Evolutionary conservation across 108 stramenopile species (phyloP).

Genomic region (Cyclotella baltica): DNA sequence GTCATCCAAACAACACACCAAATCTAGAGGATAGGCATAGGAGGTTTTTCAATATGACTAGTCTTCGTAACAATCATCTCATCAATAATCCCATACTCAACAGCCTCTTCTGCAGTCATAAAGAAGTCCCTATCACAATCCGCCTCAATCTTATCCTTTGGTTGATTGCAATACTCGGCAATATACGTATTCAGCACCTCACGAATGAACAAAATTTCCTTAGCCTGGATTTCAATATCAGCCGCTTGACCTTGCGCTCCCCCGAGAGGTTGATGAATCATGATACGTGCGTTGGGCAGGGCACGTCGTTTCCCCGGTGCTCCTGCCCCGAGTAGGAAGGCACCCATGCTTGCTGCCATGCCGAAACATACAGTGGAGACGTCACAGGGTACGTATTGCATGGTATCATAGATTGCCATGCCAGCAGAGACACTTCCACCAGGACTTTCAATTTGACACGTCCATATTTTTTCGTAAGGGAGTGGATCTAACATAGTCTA

Average conservation of each 20-base stretch:
- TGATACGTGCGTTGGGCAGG: slow-evolving; percentile 94
- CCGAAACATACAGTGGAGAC: slow-evolving; percentile 96
- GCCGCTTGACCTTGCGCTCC: slow-evolving; percentile 96
- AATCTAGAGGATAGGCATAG: slow-evolving; percentile 69
- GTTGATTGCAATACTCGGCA: slow-evolving; percentile 93
- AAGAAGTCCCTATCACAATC: slow-evolving; percentile 97
- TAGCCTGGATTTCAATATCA: slow-evolving; percentile 98
- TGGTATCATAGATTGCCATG: slow-evolving; percentile 97
- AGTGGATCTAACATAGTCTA: too few relatives aligned
- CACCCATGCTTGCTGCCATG: slow-evolving; percentile 98
- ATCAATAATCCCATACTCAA: slow-evolving; percentile 97
- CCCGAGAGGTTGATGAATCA: slow-evolving; percentile 99
- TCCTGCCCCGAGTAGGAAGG: slow-evolving; percentile 94
- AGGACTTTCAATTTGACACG: too few relatives aligned
- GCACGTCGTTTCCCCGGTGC: slow-evolving; percentile 88
- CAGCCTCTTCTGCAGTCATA: slow-evolving; percentile 96
- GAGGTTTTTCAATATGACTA: slow-evolving; percentile 80
- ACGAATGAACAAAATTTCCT: slow-evolving; percentile 95
- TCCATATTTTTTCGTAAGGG: too few relatives aligned
- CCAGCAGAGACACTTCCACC: slow-evolving; percentile 91
- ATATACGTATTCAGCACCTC: slow-evolving; percentile 92
- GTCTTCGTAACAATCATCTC: slow-evolving; percentile 96
- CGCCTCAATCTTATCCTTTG: slow-evolving; percentile 93
- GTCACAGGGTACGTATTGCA: slow-evolving; percentile 98
- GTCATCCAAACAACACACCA: neutral